Conservation (phyloP, 2,329 filamentous ascomycete genomes). For the Colletotrichum sp. region DNA sequence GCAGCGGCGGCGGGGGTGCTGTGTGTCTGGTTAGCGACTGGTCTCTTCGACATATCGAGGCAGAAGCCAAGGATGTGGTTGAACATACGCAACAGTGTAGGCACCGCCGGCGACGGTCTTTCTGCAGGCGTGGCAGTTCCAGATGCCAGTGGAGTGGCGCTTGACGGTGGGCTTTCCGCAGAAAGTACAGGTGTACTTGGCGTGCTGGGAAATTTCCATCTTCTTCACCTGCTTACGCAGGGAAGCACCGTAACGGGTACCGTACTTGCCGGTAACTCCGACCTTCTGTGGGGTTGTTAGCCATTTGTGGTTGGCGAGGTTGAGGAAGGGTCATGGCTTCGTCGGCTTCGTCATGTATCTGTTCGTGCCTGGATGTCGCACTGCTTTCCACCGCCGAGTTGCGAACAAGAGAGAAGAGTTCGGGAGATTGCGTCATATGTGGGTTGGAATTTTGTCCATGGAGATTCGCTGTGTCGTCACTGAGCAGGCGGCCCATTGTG, state of each 20-base stretch:
- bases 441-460: neutral
- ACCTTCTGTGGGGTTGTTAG: conserved; percentile 70
- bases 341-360: neutral
- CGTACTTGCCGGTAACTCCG: conserved; percentile 97
- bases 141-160: conserved; percentile 91
- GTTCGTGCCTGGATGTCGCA: neutral
- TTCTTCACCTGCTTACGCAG: conserved; percentile 97
- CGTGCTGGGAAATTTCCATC: conserved; percentile 99
- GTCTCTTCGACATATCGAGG: neutral
- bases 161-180: conserved; percentile 96
- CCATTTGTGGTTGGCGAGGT: neutral
- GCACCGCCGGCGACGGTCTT: conserved; percentile 91
- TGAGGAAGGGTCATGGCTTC: neutral
- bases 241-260: conserved; percentile 98
- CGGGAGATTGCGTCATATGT: neutral
- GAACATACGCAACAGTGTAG: conserved; percentile 93
- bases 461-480: neutral
- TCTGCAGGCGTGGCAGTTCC: conserved; percentile 94
- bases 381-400: neutral
- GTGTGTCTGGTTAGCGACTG: conserved; percentile 32
- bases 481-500: neutral
- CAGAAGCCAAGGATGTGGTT: neutral
- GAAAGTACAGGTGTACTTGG: conserved; percentile 97
- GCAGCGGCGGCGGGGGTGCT: conserved; percentile 93
- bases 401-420: neutral